Base-by-base conservation (phyloP, 305 asterid genomes). In the Ajuga reptans region DNA sequence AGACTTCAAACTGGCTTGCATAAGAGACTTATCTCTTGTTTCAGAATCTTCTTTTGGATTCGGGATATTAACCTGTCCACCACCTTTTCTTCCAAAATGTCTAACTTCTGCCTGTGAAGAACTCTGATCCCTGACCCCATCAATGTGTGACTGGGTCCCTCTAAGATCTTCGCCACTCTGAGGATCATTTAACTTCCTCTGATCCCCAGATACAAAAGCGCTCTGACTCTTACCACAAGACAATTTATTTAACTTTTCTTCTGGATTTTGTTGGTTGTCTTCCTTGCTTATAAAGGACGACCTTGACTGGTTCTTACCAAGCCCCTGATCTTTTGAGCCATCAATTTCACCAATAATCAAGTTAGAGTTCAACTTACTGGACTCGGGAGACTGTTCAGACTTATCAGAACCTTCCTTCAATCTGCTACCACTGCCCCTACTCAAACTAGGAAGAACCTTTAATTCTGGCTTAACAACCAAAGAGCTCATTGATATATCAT, bases 181-280 rank as follows among this genome's bases (percentile, higher is more conserved):
- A 66, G 71, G 67, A 74, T 65, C 78, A 75, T 64, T 75, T 56
- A 66, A 65, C 59, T 79, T 79, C 56, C 74, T 72, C 74, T 82
- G 83, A 64, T 72, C 70, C 70, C 79, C 75, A 66, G 64, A 58
- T 66, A 71, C 80, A 54, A 70, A 11, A 9, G 60, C 18, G 47
- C 65, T 78, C 71, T 74, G 72, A 9, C 53, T 53, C 60, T 68
- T 78, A 74, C 67, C 69, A 8, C 70, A 77, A 65, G 78, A 77
- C 29, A 68, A 72, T 31, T 81, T 42, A 70, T 74, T 77, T 12
- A 70, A 58, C 65, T 77, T 73, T 63, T 68, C 83, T 68, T 72
- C 85, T 24, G 81, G 66, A 74, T 62, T 76, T 52, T 79, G 75
- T 77, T 76, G 82, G 74, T 81, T 72, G 64, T 82, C 88, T 66